Evolutionary conservation across 2,329 filamentous ascomycete genomes (phyloP), one percentile per base, ranked within the genome.

Genomic region (Chrysoporthe austroafricana): DNA sequence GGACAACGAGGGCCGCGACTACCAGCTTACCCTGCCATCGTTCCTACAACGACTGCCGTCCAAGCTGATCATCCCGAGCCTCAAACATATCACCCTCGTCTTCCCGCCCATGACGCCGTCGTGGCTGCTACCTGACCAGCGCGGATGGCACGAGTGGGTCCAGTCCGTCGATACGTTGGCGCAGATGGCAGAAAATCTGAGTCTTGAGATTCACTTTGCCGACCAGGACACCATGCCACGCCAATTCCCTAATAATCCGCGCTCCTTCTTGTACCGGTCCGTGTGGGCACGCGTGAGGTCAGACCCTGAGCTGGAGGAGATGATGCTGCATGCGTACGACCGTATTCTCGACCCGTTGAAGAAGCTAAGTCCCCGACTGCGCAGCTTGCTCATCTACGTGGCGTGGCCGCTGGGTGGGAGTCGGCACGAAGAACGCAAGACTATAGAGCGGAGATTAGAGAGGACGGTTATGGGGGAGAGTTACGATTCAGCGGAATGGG

Each of bases 101-200:
- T 56, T 56, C 52, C 52, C 52, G 52, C 52, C 52, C 52, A 56
- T 56, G 32, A 56, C 52, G 52, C 52, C 52, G 21, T 56, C 52
- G 26, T 56, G 21, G 21, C 21, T 36, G 52, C 52, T 36, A 13
- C 52, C 21, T 16, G 26, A 18, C 52, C 52, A 36, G 26, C 48
- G 48, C 18, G 48, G 48, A 9, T 52, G 48, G 48, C 48, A 52
- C 48, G 48, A 52, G 48, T 52, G 48, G 48, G 21, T 52, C 48
- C 21, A 26, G 48, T 52, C 48, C 48, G 48, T 52, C 48, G 48
- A 52, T 16, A 52, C 21, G n/a, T 26, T 52, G 48, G 48, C 48
- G n/a, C 48, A 21, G 48, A 52, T 52, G 48, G 48, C 48, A 52
- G 18, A 52, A 1, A 3, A 52, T 13, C 48, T 52, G 18, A 52